These are phyloP conservation scores for Turritis glabra DNA, from an alignment of 345 rosid species.

Conservation along the genomic window DNA sequence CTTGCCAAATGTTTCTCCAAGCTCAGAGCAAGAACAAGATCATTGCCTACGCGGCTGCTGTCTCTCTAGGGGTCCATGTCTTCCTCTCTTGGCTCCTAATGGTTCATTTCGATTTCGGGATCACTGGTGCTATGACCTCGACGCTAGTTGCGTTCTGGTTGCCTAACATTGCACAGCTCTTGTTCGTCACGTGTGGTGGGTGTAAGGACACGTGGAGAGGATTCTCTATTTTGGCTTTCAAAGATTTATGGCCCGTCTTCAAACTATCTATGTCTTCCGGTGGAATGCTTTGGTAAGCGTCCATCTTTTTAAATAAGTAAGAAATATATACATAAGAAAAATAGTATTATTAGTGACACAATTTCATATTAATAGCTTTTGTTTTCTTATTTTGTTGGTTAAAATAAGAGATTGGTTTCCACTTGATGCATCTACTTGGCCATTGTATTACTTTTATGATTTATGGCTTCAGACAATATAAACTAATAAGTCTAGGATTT, in stretches of 20 bases:
- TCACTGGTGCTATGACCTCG: conserved; percentile 64
- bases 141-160: conserved; percentile 72
- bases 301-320: neutral
- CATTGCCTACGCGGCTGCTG: conserved; percentile 62
- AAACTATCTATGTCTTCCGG: conserved; percentile 79
- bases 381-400: neutral
- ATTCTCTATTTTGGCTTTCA: conserved; percentile 56
- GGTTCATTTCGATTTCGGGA: conserved; percentile 52
- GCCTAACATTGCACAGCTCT: conserved; percentile 69
- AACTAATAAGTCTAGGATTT: neutral
- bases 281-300: conserved; percentile 67
- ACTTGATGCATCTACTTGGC: neutral
- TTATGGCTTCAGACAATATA: too few relatives aligned
- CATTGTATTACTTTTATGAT: too few relatives aligned
- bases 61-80: conserved; percentile 48
- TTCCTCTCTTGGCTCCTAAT: conserved; percentile 68
- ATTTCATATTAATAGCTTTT: neutral
- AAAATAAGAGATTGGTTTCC: neutral
- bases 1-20: conserved; percentile 84
- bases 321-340: neutral
- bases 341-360: neutral
- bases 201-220: conserved; percentile 79
- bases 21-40: conserved; percentile 79
- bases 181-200: conserved; percentile 59
- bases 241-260: conserved; percentile 63